These are phyloP conservation scores for Skeletonema costatum DNA, from an alignment of 108 stramenopile genomes.

Conservation along the genomic window DNA sequence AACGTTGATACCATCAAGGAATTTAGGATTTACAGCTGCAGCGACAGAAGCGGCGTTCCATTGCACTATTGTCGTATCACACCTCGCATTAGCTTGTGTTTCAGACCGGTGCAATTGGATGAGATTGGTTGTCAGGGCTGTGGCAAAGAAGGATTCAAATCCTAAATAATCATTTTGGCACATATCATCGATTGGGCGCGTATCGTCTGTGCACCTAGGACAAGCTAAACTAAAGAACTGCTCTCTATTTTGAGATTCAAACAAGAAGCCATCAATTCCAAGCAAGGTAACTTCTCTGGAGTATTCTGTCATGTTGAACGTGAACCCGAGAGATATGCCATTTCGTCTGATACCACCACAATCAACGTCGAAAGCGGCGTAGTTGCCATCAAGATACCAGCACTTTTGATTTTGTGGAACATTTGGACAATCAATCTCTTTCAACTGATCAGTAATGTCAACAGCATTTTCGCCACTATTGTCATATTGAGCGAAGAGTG, in stretches of 20 bases:
- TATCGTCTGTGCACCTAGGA: neutral
- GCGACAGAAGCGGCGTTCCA: neutral
- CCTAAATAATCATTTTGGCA: neutral
- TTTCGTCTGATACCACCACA: neutral
- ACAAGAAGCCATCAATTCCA: neutral
- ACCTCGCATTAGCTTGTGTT: neutral
- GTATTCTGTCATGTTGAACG: neutral
- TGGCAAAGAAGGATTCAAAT: neutral
- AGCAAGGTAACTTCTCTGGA: neutral
- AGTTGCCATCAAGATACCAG: neutral
- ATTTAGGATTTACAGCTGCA: neutral
- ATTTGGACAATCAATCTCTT: neutral
- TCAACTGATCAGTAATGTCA: slow-evolving; percentile 3
- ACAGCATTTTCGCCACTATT: neutral
- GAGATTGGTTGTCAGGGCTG: neutral
- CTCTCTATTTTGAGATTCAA: neutral
- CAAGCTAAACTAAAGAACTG: neutral
- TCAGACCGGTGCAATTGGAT: neutral
- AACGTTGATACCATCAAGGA: neutral
- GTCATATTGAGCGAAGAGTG: neutral
- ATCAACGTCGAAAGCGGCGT: neutral
- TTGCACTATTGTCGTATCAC: neutral
- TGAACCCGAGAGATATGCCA: neutral
- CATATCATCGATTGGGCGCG: too few species aligned
- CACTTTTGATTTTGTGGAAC: neutral